phyloP scores from a whole-genome alignment of 306 rosid species.

The Gastrolobium bilobum region DNA sequence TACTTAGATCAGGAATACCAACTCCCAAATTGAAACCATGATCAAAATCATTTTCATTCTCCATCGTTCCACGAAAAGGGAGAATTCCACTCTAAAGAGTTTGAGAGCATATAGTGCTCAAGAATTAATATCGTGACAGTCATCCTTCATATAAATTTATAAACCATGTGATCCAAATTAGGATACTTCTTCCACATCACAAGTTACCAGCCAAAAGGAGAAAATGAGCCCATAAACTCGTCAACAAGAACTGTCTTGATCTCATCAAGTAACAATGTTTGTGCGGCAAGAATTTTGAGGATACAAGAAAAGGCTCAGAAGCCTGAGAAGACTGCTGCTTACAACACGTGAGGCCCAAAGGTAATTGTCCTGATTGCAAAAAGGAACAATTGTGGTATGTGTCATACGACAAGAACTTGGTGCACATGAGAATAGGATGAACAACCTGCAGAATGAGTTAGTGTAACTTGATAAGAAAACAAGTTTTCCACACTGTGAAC shows the following conservation, averaged over 20 bases:
- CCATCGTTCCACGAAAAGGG: slow-evolving; percentile 20
- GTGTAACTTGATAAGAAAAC: slow-evolving; percentile 15
- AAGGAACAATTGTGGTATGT: slow-evolving; percentile 53
- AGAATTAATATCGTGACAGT: background rate
- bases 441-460: slow-evolving; percentile 43
- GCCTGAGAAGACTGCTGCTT: slow-evolving; percentile 46
- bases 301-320: slow-evolving; percentile 54
- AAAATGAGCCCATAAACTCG: slow-evolving; percentile 57
- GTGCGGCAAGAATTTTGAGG: slow-evolving; percentile 52
- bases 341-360: slow-evolving; percentile 58
- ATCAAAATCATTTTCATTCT: slow-evolving; percentile 21
- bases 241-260: slow-evolving; percentile 59
- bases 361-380: slow-evolving; percentile 55
- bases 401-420: slow-evolving; percentile 56
- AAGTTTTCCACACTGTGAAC: background rate
- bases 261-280: slow-evolving; percentile 54
- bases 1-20: background rate
- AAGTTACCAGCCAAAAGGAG: slow-evolving; percentile 58
- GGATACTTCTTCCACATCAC: slow-evolving; percentile 37
- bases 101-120: slow-evolving; percentile 32
- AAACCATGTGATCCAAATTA: slow-evolving; percentile 18
- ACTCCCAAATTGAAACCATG: slow-evolving; percentile 12
- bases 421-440: slow-evolving; percentile 58
- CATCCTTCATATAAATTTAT: slow-evolving; percentile 11
- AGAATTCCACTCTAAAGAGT: slow-evolving; percentile 17